These are phyloP conservation scores for Aspergillus glaucus DNA, from an alignment of 2,329 filamentous ascomycete genomes.

Conservation along the genomic window DNA sequence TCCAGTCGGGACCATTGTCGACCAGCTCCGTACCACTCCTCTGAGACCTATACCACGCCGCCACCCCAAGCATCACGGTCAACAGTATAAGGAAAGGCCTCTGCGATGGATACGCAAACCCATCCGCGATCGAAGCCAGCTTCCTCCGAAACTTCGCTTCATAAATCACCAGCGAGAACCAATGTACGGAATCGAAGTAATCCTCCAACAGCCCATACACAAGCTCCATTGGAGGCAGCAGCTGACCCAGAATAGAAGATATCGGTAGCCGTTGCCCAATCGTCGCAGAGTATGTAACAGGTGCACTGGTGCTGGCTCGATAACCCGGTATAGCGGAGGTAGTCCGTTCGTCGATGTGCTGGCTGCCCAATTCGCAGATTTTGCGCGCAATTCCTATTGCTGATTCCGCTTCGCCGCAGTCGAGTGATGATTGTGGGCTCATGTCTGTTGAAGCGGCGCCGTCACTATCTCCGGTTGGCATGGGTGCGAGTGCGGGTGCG, in stretches of 20 bases:
- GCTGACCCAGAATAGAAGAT: conserved; percentile 20
- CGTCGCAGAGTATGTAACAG: conserved; percentile 1
- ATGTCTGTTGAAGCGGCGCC: background rate
- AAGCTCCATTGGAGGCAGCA: conserved; percentile 23
- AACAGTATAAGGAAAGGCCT: conserved; percentile 33
- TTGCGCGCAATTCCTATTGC: conserved; percentile 30
- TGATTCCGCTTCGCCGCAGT: conserved; percentile 27
- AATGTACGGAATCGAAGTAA: conserved; percentile 40
- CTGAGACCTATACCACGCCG: conserved; percentile 33
- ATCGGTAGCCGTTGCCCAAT: conserved; percentile 18
- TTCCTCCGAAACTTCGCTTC: conserved; percentile 35
- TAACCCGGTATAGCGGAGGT: conserved; percentile 33
- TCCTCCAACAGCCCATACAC: conserved; percentile 32
- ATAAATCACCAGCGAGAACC: conserved; percentile 41
- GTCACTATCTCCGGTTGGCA: background rate
- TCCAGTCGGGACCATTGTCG: conserved; percentile 7
- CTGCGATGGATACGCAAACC: conserved; percentile 27
- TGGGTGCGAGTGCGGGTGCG: background rate
- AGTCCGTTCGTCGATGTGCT: conserved; percentile 21
- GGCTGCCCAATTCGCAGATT: conserved; percentile 23
- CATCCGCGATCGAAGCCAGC: conserved; percentile 28
- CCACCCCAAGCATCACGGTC: conserved; percentile 33
- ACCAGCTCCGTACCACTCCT: conserved; percentile 9
- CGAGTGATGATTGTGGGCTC: conserved; percentile 5
- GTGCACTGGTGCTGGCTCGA: conserved; percentile 7